phyloP scores from a whole-genome alignment of 2,329 filamentous ascomycete genomes.

The Aschersonia sp. region DNA sequence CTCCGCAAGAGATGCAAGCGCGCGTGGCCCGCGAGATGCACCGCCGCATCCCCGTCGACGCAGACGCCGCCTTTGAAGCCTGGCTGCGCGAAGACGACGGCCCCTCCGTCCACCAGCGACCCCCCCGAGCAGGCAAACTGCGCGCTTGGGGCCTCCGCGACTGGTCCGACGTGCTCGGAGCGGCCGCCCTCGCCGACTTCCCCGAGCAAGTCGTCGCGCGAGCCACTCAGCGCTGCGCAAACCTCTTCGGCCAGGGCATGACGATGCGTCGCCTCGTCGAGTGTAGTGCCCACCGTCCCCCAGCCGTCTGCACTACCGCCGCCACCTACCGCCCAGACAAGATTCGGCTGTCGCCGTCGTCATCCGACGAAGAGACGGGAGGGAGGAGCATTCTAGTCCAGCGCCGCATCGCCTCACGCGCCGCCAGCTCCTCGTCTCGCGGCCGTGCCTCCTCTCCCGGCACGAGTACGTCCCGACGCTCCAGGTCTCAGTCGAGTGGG shows the following conservation, averaged over 20 bases:
- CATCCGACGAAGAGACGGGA: conserved; percentile 5
- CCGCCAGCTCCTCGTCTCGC: conserved; percentile 3
- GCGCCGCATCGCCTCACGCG: conserved; percentile 13
- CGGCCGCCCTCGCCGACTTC: conserved; percentile 64
- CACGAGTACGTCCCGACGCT: conserved; percentile 7
- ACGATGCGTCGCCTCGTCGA: conserved; percentile 40
- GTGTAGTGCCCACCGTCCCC: neutral
- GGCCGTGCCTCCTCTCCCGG: conserved; percentile 13
- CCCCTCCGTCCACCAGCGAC: neutral
- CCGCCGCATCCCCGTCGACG: conserved; percentile 5
- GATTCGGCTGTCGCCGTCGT: conserved; percentile 10
- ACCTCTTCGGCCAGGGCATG: conserved; percentile 63
- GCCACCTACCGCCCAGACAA: conserved; percentile 16
- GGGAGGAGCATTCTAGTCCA: conserved; percentile 11
- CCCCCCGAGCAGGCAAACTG: conserved; percentile 12
- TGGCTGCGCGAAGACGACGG: conserved; percentile 10
- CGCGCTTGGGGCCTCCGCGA: conserved; percentile 41
- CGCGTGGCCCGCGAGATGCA: no score
- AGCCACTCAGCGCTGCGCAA: conserved; percentile 58
- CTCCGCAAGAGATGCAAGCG: no score
- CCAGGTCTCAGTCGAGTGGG: conserved; percentile 15
- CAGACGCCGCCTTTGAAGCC: conserved; percentile 18
- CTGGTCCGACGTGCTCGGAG: conserved; percentile 75
- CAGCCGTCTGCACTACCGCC: conserved; percentile 9
- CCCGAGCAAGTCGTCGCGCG: conserved; percentile 48